These are phyloP conservation scores for Trichoderma asperelloides DNA, from an alignment of 495 filamentous ascomycete species.

Conservation along the genomic window DNA sequence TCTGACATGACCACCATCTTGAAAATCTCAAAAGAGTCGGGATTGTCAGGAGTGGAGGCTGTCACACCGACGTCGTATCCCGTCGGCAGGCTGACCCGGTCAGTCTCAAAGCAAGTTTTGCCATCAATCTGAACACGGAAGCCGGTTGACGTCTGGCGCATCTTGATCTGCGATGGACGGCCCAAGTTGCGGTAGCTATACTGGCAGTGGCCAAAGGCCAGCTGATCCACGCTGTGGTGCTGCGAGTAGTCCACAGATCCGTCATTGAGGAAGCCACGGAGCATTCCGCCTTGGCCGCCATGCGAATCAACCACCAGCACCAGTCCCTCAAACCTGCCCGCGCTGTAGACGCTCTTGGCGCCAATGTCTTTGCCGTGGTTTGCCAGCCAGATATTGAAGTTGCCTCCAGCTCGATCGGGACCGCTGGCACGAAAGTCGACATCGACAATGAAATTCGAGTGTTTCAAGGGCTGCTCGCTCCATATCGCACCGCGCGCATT, in stretches of 20 bases:
- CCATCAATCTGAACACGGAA: constrained; percentile 79
- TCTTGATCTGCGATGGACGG: constrained; percentile 63
- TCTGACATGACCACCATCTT: constrained; percentile 65
- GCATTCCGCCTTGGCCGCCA: constrained; percentile 67
- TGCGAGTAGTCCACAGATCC: constrained; percentile 71
- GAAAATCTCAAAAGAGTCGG: constrained; percentile 90
- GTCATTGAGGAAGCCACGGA: constrained; percentile 92
- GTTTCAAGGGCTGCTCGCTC: constrained; percentile 53
- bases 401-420: constrained; percentile 76
- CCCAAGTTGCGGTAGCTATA: constrained; percentile 89
- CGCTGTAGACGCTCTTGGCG: constrained; percentile 71
- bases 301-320: constrained; percentile 82
- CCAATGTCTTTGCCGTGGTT: constrained; percentile 61
- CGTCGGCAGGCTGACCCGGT: constrained; percentile 65
- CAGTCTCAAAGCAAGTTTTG: constrained; percentile 72
- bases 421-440: constrained; percentile 83
- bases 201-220: constrained; percentile 90
- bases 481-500: constrained; percentile 78
- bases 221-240: constrained; percentile 67
- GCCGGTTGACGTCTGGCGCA: constrained; percentile 53
- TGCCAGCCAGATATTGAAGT: constrained; percentile 88
- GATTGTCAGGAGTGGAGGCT: constrained; percentile 79
- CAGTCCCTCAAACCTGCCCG: constrained; percentile 75
- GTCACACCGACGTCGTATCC: constrained; percentile 84
- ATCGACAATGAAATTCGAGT: constrained; percentile 68